Base-by-base conservation (phyloP, 345 rosid species). In the Raphanus raphanistrum region DNA sequence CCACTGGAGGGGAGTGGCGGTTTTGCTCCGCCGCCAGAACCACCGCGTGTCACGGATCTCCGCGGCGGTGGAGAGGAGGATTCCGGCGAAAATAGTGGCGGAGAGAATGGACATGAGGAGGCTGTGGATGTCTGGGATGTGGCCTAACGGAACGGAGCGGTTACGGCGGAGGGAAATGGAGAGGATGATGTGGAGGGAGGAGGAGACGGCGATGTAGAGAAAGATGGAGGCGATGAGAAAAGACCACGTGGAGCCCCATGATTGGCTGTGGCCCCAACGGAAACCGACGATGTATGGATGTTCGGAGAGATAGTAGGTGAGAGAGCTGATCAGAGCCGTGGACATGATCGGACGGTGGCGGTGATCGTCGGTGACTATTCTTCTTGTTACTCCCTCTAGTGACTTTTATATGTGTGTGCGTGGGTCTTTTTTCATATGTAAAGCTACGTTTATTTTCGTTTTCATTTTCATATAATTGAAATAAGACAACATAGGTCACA, bases 241-340 rank as follows among this genome's bases (percentile, higher is more conserved):
- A 2, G 85, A 85, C 98, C 97, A 94, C 36, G 98, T 90, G 85
- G 98, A 88, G 59, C 92, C 97, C 89, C 88, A 94, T 38, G 92
- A 88, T 63, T 92, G 90, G 84, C 81, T 73, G 81, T 89, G 88
- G 73, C 92, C 88, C 98, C 98, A 94, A 48, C 95, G 94, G 89
- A 94, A 94, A 33, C 74, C 72, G 52, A 90, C 81, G 63, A 94
- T 86, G 3, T 87, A 71, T 1, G 98, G 98, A 78, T 94, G 98
- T 67, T 92, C 87, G 15, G 96, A 82, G 63, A 94, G 93, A 87
- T 85, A 89, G 71, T 88, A 86, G 4, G 83, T 78, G 11, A 91
- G 6, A 6, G 86, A 64, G 66, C 68, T 70, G 45, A 79, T 50
- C 64, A 57, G 32, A 77, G 71, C 7, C 80, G 72, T 63, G 4